These are phyloP conservation scores for Leccinum pachyderme DNA, from an alignment of 1,284 basidiomycete species.

Conservation along the genomic window DNA sequence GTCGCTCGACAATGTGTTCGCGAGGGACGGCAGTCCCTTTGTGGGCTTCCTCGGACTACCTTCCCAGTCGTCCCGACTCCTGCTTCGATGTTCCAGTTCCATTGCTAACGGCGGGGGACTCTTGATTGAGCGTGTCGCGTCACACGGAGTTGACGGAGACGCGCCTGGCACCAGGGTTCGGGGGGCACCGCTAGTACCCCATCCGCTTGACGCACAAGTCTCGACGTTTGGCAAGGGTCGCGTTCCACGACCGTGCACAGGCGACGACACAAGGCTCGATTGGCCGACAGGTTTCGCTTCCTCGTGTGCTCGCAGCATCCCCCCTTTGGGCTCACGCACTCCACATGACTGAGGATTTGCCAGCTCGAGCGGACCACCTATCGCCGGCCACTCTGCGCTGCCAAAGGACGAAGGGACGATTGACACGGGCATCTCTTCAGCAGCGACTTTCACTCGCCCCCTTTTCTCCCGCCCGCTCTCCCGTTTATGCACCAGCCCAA, in stretches of 20 bases:
- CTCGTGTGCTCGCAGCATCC: not conserved
- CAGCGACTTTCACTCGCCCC: not conserved
- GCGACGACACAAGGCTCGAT: not conserved
- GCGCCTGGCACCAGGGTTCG: not conserved
- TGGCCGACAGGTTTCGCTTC: not conserved
- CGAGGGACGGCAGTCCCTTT: constrained; percentile 19
- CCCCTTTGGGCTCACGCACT: constrained; percentile 1
- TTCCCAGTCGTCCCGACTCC: not conserved
- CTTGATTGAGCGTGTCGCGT: not conserved
- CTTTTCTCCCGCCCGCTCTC: not conserved
- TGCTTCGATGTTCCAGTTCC: not conserved
- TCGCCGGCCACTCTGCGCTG: constrained; percentile 19
- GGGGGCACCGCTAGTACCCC: not conserved
- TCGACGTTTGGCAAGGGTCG: not conserved
- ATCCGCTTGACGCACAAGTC: not conserved
- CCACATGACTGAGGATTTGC: not conserved
- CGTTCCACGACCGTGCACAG: not conserved
- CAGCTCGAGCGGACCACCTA: constrained; percentile 22
- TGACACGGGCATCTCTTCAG: not conserved
- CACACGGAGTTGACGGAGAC: not conserved
- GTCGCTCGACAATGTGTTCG: constrained; percentile 18
- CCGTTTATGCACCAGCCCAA: not conserved
- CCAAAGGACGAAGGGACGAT: not conserved
- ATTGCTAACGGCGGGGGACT: not conserved
- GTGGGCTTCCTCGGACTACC: constrained; percentile 2